phyloP scores from a whole-genome alignment of 495 filamentous ascomycete genomes.

The Cercophora scortea region DNA sequence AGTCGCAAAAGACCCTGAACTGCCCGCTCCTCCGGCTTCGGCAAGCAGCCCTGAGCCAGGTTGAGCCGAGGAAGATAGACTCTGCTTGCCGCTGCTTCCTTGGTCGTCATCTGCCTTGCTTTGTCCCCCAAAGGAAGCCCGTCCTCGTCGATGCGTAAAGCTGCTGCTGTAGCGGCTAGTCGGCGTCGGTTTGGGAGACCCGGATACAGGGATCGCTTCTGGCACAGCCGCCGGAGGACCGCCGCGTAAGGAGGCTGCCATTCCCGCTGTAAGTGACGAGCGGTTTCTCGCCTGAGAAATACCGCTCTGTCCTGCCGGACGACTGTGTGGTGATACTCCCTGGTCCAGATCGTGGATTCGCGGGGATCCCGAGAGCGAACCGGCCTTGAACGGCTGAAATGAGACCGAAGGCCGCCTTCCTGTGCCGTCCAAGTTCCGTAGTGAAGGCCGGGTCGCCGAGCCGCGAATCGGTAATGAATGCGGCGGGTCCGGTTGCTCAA shows the following conservation, averaged over 20 bases:
- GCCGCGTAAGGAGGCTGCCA: slow-evolving; percentile 55
- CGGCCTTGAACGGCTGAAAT: slow-evolving; percentile 90
- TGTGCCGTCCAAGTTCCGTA: slow-evolving; percentile 34
- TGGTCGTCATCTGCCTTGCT: slow-evolving; percentile 77
- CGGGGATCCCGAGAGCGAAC: slow-evolving; percentile 87
- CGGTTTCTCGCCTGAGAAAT: slow-evolving; percentile 59
- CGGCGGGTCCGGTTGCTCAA: slow-evolving; percentile 29
- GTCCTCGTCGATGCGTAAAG: slow-evolving; percentile 59
- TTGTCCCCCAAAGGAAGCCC: slow-evolving; percentile 64
- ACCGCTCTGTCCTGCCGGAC: slow-evolving; percentile 42
- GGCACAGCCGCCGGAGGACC: slow-evolving; percentile 45
- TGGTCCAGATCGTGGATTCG: slow-evolving; percentile 29
- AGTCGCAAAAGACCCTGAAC: slow-evolving; percentile 70
- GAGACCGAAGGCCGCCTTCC: slow-evolving; percentile 71
- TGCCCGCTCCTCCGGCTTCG: slow-evolving; percentile 60
- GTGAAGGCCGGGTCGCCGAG: slow-evolving; percentile 27
- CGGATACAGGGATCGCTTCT: slow-evolving; percentile 19
- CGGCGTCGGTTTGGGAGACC: slow-evolving; percentile 52
- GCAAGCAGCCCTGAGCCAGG: slow-evolving; percentile 78
- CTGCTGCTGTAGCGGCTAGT: slow-evolving; percentile 76
- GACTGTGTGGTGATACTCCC: slow-evolving; percentile 51
- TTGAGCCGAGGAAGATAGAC: slow-evolving; percentile 75
- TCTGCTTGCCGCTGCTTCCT: slow-evolving; percentile 78
- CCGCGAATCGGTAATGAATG: slow-evolving; percentile 38
- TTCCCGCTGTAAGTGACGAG: slow-evolving; percentile 55